These are phyloP conservation scores for Penicillium arizonense DNA, from an alignment of 495 filamentous ascomycete genomes.

Conservation along the genomic window DNA sequence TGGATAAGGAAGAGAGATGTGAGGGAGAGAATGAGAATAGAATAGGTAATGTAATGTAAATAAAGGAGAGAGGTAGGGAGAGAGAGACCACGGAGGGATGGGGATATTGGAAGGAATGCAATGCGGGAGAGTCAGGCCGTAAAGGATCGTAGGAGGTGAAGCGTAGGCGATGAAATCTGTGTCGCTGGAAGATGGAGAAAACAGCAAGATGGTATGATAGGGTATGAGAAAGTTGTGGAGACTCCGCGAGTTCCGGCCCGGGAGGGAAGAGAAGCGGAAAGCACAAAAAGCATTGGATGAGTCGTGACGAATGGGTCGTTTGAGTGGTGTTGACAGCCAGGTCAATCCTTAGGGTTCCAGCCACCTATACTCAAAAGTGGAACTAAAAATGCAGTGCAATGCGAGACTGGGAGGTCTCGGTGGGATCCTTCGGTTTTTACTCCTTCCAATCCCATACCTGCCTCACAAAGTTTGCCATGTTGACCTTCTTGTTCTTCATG, in stretches of 20 bases:
- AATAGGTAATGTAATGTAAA: neutral
- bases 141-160: slow-evolving; percentile 25
- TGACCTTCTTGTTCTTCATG: slow-evolving; percentile 92
- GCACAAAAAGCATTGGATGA: slow-evolving; percentile 13
- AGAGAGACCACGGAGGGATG: neutral
- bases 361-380: slow-evolving; percentile 35
- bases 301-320: slow-evolving; percentile 12
- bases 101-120: neutral
- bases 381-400: slow-evolving; percentile 18
- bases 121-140: slow-evolving; percentile 19
- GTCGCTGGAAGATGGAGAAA: slow-evolving; percentile 15
- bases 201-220: slow-evolving; percentile 16
- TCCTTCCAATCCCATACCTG: slow-evolving; percentile 95
- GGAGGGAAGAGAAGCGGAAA: slow-evolving; percentile 19
- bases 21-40: neutral
- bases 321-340: slow-evolving; percentile 45
- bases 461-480: slow-evolving; percentile 88
- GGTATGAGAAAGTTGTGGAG: slow-evolving; percentile 7
- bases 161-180: slow-evolving; percentile 20
- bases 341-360: slow-evolving; percentile 44
- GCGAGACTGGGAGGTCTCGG: too few species aligned
- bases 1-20: neutral
- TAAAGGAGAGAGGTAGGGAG: neutral
- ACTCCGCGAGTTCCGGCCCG: slow-evolving; percentile 25
- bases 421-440: slow-evolving; percentile 17